Percentiles rank a stretch among this genome's conserved stretches.
Conservation (phyloP, 192 early-diverging fungal genomes). For the Coemansia sp. region DNA sequence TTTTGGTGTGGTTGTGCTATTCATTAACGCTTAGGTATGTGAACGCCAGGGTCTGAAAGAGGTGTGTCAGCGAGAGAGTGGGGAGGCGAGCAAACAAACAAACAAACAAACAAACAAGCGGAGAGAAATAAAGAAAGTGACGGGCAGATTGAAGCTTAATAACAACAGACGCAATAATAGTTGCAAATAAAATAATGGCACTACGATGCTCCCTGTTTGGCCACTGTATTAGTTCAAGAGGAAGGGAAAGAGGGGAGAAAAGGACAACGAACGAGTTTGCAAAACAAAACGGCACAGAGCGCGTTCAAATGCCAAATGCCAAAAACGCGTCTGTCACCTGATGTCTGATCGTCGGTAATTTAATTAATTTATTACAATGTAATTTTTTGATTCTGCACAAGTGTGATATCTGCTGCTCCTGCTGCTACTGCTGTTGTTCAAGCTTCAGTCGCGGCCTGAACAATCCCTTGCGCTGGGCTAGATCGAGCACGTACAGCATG, state of each 20-base stretch:
- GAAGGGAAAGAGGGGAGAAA: neutral
- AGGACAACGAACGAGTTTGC: neutral
- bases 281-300: neutral
- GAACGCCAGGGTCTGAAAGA: slow-evolving; percentile 7
- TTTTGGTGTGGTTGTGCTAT: slow-evolving; percentile 24
- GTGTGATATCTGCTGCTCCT: slow-evolving; percentile 11
- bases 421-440: no score
- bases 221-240: neutral
- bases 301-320: neutral
- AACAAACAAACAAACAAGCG: no score
- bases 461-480: slow-evolving; percentile 49
- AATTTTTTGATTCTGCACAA: neutral
- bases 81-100: no score
- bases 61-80: neutral
- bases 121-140: no score
- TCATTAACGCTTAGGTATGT: slow-evolving; percentile 27
- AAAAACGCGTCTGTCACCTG: no score
- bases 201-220: no score
- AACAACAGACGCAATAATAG: no score
- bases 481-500: slow-evolving; percentile 52
- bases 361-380: no score
- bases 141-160: no score
- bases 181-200: no score
- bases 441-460: slow-evolving; percentile 33
- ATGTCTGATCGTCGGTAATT: neutral